A percentile compares a stretch with the other conserved stretches of the same genome.
phyloP scores from a whole-genome alignment of 345 rosid species.

The Citrus australasica region DNA sequence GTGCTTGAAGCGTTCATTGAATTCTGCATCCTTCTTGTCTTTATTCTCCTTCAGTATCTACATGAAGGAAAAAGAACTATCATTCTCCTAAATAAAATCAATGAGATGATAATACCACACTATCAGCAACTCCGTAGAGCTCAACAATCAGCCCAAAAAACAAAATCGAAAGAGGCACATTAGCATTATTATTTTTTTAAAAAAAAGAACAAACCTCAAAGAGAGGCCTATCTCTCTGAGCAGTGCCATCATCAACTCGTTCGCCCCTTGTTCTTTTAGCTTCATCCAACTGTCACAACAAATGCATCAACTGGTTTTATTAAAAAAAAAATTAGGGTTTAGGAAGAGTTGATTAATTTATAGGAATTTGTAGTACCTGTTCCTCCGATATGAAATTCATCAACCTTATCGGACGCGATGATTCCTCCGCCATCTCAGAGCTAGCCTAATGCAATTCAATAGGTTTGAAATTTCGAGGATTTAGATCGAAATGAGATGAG shows the following conservation, averaged over 20 bases:
- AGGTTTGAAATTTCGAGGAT: not conserved
- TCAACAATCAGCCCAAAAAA: not conserved
- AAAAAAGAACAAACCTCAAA: constrained; percentile 47
- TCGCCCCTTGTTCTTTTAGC: constrained; percentile 86
- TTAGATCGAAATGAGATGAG: not conserved
- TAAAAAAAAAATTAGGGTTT: not conserved
- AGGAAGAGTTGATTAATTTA: not conserved
- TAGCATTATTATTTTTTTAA: not conserved
- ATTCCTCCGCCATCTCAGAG: constrained; percentile 64
- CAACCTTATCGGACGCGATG: constrained; percentile 55
- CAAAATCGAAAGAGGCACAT: not conserved
- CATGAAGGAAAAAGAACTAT: not conserved
- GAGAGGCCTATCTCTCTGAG: constrained; percentile 87
- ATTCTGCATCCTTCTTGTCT: constrained; percentile 93
- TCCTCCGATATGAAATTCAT: constrained; percentile 88
- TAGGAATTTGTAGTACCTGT: constrained; percentile 42
- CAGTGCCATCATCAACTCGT: constrained; percentile 91
- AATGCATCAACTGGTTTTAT: not conserved
- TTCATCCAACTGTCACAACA: constrained; percentile 62
- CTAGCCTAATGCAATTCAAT: not conserved
- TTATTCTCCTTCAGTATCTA: constrained; percentile 93
- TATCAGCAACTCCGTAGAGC: not conserved
- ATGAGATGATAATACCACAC: not conserved
- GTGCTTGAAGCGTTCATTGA: constrained; percentile 92
- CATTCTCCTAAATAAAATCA: not conserved